These are phyloP conservation scores for Selaginella tamariscina DNA, from an alignment of 75 land plant species.

Conservation along the genomic window DNA sequence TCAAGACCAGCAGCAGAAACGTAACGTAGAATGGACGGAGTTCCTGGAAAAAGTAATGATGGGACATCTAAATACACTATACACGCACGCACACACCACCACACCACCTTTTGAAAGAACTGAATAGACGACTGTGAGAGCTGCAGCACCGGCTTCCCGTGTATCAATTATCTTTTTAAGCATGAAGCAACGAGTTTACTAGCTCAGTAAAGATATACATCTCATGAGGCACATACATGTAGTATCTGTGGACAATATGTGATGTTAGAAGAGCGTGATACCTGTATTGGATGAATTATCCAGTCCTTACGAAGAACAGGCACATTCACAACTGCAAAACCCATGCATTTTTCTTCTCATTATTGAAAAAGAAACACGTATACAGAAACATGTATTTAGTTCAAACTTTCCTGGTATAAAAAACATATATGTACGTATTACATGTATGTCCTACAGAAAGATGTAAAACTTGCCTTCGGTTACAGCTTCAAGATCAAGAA, in stretches of 20 bases:
- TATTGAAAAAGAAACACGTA: not conserved
- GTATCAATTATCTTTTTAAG: conserved; percentile 26
- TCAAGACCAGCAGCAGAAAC: conserved; percentile 24
- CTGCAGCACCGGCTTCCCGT: conserved; percentile 32
- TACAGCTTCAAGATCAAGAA: conserved; percentile 27
- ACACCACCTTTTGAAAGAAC: conserved; percentile 31
- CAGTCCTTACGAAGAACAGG: conserved; percentile 31
- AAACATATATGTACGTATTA: too few relatives aligned
- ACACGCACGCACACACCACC: not conserved
- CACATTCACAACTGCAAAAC: conserved; percentile 21
- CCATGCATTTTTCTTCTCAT: not conserved
- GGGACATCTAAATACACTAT: not conserved
- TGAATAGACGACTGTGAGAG: conserved; percentile 23
- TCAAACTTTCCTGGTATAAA: not conserved
- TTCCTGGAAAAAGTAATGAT: conserved; percentile 16
- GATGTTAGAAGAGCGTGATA: not conserved
- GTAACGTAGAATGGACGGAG: conserved; percentile 21
- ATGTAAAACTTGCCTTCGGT: conserved; percentile 15
- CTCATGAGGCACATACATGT: too few relatives aligned
- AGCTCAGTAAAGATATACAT: not conserved
- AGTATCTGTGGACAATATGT: not conserved
- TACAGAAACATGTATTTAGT: too few relatives aligned
- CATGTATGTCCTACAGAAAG: too few relatives aligned
- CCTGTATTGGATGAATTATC: conserved; percentile 36
- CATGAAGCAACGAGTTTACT: not conserved